These are phyloP conservation scores for Trypanosoma melophagium DNA, from an alignment of 208 protist species.

Conservation along the genomic window DNA sequence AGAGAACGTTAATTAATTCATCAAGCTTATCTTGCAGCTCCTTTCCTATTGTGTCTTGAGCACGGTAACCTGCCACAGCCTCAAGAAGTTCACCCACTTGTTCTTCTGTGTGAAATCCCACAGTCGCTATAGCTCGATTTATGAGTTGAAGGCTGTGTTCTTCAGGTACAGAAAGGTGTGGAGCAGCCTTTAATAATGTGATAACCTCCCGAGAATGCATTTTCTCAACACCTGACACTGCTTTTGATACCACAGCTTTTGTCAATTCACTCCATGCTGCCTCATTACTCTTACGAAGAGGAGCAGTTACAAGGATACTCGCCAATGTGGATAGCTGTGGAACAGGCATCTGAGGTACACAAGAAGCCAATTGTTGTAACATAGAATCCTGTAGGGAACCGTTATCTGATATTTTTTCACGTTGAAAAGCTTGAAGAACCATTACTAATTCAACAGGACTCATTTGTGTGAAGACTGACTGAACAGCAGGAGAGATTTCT, in stretches of 20 bases:
- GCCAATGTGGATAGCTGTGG: constrained; percentile 74
- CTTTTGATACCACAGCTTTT: constrained; percentile 33
- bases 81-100: constrained; percentile 57
- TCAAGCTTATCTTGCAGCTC: constrained; percentile 35
- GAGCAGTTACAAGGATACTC: constrained; percentile 37
- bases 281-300: constrained; percentile 36
- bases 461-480: constrained; percentile 58
- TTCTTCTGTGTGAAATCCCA: constrained; percentile 65
- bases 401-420: constrained; percentile 37
- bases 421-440: constrained; percentile 78
- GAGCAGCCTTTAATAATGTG: constrained; percentile 44
- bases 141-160: constrained; percentile 51
- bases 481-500: constrained; percentile 47
- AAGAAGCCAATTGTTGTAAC: constrained; percentile 46
- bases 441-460: constrained; percentile 82
- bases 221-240: constrained; percentile 40
- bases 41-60: constrained; percentile 17
- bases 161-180: constrained; percentile 38
- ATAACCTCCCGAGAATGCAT: constrained; percentile 79
- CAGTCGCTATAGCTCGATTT: constrained; percentile 48
- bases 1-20: constrained; percentile 40
- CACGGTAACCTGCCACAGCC: constrained; percentile 30
- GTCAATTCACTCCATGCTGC: constrained; percentile 41
- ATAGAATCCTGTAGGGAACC: constrained; percentile 46
- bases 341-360: constrained; percentile 62